Conservation (phyloP, 345 rosid species). For the Garcia nutans region DNA sequence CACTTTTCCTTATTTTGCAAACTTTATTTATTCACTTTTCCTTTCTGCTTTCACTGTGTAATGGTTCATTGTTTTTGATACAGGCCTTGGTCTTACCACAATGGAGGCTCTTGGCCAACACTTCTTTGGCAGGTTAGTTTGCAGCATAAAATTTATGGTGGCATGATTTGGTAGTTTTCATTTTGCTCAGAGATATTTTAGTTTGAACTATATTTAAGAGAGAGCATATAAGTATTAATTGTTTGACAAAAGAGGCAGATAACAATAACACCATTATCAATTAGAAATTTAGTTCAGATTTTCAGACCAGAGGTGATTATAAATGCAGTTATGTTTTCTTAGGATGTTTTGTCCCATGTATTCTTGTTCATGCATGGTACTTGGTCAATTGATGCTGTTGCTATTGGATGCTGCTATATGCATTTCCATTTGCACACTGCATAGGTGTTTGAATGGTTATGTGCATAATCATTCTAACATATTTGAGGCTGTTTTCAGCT, state of each 20-base stretch:
- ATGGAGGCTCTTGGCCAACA: conserved; percentile 99
- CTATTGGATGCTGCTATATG: background rate
- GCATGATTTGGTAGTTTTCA: background rate
- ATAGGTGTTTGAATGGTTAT: background rate
- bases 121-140: conserved; percentile 83
- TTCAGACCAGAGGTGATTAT: background rate
- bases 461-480: background rate
- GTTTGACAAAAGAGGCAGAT: background rate
- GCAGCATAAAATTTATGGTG: background rate
- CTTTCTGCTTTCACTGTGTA: background rate
- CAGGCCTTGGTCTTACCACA: conserved; percentile 99
- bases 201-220: background rate
- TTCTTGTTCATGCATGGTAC: background rate
- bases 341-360: background rate
- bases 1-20: background rate
- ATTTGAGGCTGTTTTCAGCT: conserved; percentile 35
- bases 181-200: background rate
- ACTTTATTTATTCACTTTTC: too few species aligned
- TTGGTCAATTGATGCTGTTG: background rate
- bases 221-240: background rate
- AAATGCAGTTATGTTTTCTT: background rate
- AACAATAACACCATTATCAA: background rate
- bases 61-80: conserved; percentile 18
- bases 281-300: background rate
- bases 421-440: background rate